These are phyloP conservation scores for Aquilaria sinensis DNA, from an alignment of 345 rosid genomes.

Conservation along the genomic window DNA sequence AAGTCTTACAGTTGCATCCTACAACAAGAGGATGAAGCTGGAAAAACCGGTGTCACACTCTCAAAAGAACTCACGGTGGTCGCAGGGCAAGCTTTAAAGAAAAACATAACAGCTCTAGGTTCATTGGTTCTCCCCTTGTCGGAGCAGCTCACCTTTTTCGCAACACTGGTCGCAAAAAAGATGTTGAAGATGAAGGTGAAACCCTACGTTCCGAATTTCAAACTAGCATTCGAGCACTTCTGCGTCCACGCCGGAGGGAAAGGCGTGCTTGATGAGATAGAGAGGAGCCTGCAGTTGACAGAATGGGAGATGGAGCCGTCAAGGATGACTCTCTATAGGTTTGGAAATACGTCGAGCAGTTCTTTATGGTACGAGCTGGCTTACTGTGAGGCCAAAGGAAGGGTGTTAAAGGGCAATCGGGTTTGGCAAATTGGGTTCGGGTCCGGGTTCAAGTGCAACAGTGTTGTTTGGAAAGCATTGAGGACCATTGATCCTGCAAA, in stretches of 20 bases:
- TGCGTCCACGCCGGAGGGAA: constrained; percentile 11
- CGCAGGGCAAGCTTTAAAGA: constrained; percentile 5
- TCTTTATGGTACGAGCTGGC: constrained; percentile 17
- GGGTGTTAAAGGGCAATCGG: constrained; percentile 6
- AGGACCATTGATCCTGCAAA: neutral
- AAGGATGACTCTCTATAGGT: constrained; percentile 17
- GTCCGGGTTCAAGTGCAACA: constrained; percentile 16
- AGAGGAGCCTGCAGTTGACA: neutral
- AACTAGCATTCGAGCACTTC: constrained; percentile 7
- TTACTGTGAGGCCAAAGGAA: constrained; percentile 13
- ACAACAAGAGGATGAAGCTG: constrained; percentile 4
- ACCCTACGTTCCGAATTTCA: constrained; percentile 10
- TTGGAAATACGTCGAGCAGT: constrained; percentile 15
- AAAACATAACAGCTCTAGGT: constrained; percentile 4
- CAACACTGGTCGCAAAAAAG: neutral
- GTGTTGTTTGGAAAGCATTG: constrained; percentile 11
- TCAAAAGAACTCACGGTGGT: constrained; percentile 5
- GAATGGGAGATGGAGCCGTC: constrained; percentile 13
- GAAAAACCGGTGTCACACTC: neutral
- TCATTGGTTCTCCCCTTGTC: constrained; percentile 11
- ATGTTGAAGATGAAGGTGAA: neutral
- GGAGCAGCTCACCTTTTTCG: constrained; percentile 6
- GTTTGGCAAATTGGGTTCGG: constrained; percentile 14
- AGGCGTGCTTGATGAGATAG: constrained; percentile 7
- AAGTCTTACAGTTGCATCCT: neutral